Conservation (phyloP, 495 filamentous ascomycete genomes). For the Choiromyces venosus region DNA sequence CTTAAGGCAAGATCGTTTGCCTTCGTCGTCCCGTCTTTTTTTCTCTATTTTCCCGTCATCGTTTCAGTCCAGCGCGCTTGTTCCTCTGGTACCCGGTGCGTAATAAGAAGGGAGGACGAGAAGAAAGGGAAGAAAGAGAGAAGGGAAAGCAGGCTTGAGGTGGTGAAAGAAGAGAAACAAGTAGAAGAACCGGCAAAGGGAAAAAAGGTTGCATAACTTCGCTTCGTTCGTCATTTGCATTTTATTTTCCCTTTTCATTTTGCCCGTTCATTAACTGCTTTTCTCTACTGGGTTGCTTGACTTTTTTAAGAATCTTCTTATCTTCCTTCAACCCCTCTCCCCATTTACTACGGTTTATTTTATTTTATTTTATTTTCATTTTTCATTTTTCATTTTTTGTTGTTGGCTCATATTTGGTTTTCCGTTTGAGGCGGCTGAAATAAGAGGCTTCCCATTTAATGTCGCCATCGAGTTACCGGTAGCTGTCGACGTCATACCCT, state of each 20-base stretch:
- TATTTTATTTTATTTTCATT: background rate
- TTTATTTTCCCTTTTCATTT: background rate
- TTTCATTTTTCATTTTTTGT: slow-evolving; percentile 11
- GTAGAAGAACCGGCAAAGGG: background rate
- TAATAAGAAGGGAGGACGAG: background rate
- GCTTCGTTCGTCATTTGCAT: background rate
- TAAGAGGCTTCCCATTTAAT: slow-evolving; percentile 17
- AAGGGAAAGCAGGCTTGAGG: background rate
- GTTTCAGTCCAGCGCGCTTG: background rate
- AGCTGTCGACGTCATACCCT: slow-evolving; percentile 41
- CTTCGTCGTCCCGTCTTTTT: slow-evolving; percentile 22
- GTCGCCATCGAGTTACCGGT: slow-evolving; percentile 37
- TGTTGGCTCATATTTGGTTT: background rate
- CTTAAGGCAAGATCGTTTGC: slow-evolving; percentile 11
- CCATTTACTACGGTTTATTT: slow-evolving; percentile 10
- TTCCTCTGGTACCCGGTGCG: background rate
- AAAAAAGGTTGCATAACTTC: background rate
- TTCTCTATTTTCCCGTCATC: slow-evolving; percentile 20
- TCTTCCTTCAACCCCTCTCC: background rate
- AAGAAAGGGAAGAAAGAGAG: background rate
- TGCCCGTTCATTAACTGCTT: background rate
- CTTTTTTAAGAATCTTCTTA: background rate
- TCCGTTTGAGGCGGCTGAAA: background rate
- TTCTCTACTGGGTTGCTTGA: background rate
- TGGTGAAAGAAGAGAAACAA: background rate